Evolutionary conservation across 192 early-diverging fungal species (phyloP), one percentile per base, ranked within the genome.

Genomic region (Coemansia sp.): DNA sequence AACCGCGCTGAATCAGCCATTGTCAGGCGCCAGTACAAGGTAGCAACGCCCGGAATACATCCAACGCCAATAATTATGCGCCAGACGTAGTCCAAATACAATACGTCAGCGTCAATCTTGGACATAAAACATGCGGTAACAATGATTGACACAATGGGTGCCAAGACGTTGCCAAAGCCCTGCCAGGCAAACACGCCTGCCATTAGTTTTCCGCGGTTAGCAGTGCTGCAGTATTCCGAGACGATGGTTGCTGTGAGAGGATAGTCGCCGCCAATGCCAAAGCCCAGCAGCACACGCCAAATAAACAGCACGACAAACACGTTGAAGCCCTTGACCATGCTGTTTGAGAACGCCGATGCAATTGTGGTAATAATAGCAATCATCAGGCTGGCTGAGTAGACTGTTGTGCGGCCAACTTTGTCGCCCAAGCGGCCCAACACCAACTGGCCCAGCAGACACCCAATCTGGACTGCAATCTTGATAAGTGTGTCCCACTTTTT

Each of bases 201-300:
- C 67, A 96, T 91, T 85, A 98, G 87, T 73, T 87, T 90, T 56
- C 95, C 95, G 49, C 95, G 88, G 71, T 88, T 85, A 35, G 86
- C 75, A 61, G 88, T 82, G 47, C 87, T 83, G 50, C 93, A 87
- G 68, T 92, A 98, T 84, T 98, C 95, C 50, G 93, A 90, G 23
- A 93, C 92, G 59, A 98, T 96, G 51, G 92, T 90, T 29, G 94
- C 92, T 9, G 94, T 95, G 52, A 97, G 83, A 15, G 95, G 95
- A 73, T 98, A 98, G 76, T 98, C 94, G 60, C 93, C 93, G 63
- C 95, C 95, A 64, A 96, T 88, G 70, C 95, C 95, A 58, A 96
- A 82, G 63, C 95, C 95, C 51, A 98, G 86, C 65, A 98, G 69
- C 32, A 98, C 86, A 60, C 95, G 92, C 93, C 93, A 96, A 63